These are phyloP conservation scores for Scenedesmus sp. DNA, from an alignment of 163 green algal species.

Conservation along the genomic window DNA sequence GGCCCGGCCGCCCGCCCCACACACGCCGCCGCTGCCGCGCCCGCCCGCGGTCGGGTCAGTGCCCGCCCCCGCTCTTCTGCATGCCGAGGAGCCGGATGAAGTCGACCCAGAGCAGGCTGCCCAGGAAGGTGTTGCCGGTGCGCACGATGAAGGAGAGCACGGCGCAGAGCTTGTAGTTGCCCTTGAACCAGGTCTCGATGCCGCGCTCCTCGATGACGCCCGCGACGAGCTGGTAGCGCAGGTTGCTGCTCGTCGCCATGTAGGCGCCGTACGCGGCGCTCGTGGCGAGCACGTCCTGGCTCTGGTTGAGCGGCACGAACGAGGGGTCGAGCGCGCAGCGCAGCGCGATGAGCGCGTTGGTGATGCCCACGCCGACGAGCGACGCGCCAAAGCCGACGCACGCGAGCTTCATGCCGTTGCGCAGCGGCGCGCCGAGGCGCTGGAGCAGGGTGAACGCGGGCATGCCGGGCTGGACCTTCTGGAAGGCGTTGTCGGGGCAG, in stretches of 20 bases:
- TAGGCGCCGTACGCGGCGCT: constrained; percentile 90
- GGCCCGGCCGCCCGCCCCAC: too few relatives aligned
- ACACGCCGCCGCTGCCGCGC: too few relatives aligned
- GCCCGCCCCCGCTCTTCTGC: constrained; percentile 55
- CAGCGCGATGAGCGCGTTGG: constrained; percentile 85
- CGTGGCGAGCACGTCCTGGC: constrained; percentile 81
- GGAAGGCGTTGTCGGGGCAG: constrained; percentile 98
- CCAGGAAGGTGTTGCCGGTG: constrained; percentile 97
- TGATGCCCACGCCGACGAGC: constrained; percentile 83
- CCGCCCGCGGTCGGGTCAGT: too few relatives aligned
- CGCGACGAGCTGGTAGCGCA: constrained; percentile 88
- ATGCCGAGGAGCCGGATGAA: constrained; percentile 84
- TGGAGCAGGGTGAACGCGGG: constrained; percentile 79
- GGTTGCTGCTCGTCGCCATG: constrained; percentile 95
- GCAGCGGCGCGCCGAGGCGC: constrained; percentile 77
- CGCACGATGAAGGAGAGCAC: constrained; percentile 89
- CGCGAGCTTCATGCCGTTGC: constrained; percentile 93
- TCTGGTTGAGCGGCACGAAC: constrained; percentile 78
- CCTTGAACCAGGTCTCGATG: constrained; percentile 91
- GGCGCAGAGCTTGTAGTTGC: constrained; percentile 74
- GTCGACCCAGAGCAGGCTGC: constrained; percentile 96
- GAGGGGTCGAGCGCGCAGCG: constrained; percentile 80
- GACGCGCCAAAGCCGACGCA: constrained; percentile 83
- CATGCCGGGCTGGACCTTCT: constrained; percentile 83
- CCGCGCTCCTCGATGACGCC: constrained; percentile 96